phyloP scores from a whole-genome alignment of 2,329 filamentous ascomycete genomes.

The Cytospora chrysosperma region DNA sequence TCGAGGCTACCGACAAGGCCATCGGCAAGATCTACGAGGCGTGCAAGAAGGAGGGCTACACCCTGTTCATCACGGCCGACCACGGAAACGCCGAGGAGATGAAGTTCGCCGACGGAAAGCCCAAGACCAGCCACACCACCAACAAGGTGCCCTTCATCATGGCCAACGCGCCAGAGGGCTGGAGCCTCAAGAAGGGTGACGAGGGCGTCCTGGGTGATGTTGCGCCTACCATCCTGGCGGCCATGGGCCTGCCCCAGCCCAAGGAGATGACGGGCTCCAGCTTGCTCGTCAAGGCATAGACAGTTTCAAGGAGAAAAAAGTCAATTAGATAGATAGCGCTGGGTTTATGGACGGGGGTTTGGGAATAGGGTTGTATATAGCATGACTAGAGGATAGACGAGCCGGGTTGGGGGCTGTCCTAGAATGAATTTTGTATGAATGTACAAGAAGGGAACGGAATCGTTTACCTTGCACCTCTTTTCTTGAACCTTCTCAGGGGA shows the following conservation, averaged over 20 bases:
- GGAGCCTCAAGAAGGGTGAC: conserved; percentile 77
- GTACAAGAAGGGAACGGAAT: background rate
- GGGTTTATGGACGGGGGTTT: background rate
- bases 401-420: background rate
- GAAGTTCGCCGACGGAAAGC: conserved; percentile 92
- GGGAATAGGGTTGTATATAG: background rate
- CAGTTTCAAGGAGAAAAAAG: background rate
- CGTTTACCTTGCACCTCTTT: background rate
- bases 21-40: conserved; percentile 91
- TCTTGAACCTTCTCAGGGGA: background rate
- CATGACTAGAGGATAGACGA: background rate
- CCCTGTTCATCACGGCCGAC: conserved; percentile 93
- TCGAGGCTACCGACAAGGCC: conserved; percentile 84
- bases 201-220: conserved; percentile 91
- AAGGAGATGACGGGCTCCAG: conserved; percentile 88
- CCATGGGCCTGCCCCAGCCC: conserved; percentile 88
- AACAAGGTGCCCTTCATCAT: conserved; percentile 98
- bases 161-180: conserved; percentile 91
- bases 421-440: background rate
- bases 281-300: conserved; percentile 72
- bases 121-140: conserved; percentile 96
- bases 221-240: conserved; percentile 85
- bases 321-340: conserved; percentile 6
- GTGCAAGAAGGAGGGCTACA: conserved; percentile 90
- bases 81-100: conserved; percentile 99